A percentile compares a stretch with the other conserved stretches of the same genome.
Evolutionary conservation across 2,329 filamentous ascomycete genomes (phyloP).

Genomic region (Stachybotrys elegans): DNA sequence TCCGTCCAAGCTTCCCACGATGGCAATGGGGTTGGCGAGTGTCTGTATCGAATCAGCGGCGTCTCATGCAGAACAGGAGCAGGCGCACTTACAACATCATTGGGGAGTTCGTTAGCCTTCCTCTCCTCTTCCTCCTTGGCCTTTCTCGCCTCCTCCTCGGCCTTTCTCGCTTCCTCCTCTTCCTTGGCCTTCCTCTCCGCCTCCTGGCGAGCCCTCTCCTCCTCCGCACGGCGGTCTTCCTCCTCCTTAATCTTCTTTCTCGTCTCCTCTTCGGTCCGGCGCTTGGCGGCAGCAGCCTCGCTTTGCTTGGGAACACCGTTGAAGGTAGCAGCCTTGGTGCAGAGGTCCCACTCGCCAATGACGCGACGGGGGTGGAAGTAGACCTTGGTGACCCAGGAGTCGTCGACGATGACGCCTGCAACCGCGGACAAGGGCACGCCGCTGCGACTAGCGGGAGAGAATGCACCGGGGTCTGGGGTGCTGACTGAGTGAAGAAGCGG

Average conservation of each 20-base stretch:
- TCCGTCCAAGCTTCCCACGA: constrained; percentile 1
- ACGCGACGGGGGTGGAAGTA: constrained; percentile 1
- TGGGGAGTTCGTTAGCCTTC: constrained; percentile 1
- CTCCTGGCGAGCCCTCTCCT: neutral
- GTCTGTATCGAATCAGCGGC: neutral
- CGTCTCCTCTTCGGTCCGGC: neutral
- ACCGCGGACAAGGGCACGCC: neutral
- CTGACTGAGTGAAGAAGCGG: neutral
- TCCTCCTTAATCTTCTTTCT: constrained; percentile 1
- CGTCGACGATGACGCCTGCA: neutral
- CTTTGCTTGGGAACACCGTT: neutral
- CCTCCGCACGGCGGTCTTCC: neutral
- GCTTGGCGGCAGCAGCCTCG: neutral
- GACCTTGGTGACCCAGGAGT: constrained; percentile 4
- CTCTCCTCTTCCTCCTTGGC: neutral
- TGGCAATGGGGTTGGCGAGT: neutral
- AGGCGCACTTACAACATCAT: neutral
- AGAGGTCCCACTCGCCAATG: constrained; percentile 3
- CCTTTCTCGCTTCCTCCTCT: neutral
- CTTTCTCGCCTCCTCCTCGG: neutral
- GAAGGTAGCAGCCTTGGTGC: constrained; percentile 1
- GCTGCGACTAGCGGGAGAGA: neutral
- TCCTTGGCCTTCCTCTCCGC: neutral
- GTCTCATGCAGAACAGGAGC: neutral
- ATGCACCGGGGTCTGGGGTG: neutral